Evolutionary conservation across 2,329 filamentous ascomycete species (phyloP).

Genomic region (Phyllosticta paracitricarpa): DNA sequence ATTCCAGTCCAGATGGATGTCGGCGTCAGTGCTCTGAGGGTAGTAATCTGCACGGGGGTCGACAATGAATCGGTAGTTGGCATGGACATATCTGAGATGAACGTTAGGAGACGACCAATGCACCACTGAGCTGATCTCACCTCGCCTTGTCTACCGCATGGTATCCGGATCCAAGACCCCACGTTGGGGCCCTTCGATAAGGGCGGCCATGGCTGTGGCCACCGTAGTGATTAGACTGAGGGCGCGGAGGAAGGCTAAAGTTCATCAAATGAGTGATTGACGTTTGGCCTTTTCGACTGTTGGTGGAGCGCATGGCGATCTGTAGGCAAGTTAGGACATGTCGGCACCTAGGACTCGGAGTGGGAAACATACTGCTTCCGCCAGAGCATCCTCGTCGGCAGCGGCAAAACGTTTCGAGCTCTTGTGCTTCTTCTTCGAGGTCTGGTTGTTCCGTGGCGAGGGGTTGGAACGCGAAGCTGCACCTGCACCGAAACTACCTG

Average conservation of each 20-base stretch:
- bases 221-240: slow-evolving; percentile 49
- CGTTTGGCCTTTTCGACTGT: slow-evolving; percentile 78
- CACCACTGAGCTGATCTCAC: slow-evolving; percentile 35
- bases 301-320: slow-evolving; percentile 54
- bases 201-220: slow-evolving; percentile 38
- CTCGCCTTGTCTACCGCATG: slow-evolving; percentile 85
- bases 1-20: slow-evolving; percentile 83
- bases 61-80: slow-evolving; percentile 96
- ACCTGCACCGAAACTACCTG: slow-evolving; percentile 28
- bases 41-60: slow-evolving; percentile 71
- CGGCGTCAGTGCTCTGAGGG: slow-evolving; percentile 72
- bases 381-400: slow-evolving; percentile 79
- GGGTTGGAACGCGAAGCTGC: slow-evolving; percentile 28
- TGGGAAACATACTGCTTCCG: slow-evolving; percentile 54
- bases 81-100: slow-evolving; percentile 64
- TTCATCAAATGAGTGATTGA: slow-evolving; percentile 96
- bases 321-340: slow-evolving; percentile 18
- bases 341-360: not conserved
- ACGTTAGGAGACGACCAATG: not conserved
- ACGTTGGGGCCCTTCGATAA: slow-evolving; percentile 60
- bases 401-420: slow-evolving; percentile 63
- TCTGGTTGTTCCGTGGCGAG: slow-evolving; percentile 65
- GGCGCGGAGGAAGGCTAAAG: slow-evolving; percentile 70
- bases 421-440: slow-evolving; percentile 71
- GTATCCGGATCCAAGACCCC: slow-evolving; percentile 80